Evolutionary conservation across 2,329 filamentous ascomycete species (phyloP).

Genomic region (Didymella lethalis): DNA sequence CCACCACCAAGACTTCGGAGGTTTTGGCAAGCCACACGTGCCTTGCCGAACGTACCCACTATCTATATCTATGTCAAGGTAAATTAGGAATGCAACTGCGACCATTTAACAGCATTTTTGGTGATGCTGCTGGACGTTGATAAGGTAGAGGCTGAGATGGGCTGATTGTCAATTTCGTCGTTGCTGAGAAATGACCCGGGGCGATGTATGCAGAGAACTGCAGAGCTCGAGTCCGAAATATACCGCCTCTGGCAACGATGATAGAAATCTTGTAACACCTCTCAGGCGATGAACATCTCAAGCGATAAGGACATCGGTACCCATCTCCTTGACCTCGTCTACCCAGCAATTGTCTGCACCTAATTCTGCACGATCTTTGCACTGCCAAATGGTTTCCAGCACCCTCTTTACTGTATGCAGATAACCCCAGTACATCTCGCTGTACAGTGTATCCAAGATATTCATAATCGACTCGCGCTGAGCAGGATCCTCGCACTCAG

Average conservation of each 20-base stretch:
- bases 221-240: not conserved
- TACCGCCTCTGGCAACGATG: not conserved
- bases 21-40: slow-evolving; percentile 5
- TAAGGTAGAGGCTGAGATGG: not conserved
- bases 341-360: slow-evolving; percentile 46
- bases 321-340: slow-evolving; percentile 43
- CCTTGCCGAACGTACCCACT: not conserved
- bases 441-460: slow-evolving; percentile 49
- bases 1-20: not conserved
- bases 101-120: not conserved
- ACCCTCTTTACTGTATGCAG: slow-evolving; percentile 47
- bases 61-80: not conserved
- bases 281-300: slow-evolving; percentile 15
- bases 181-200: not conserved
- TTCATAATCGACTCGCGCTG: slow-evolving; percentile 62
- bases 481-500: slow-evolving; percentile 59
- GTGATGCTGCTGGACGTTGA: not conserved
- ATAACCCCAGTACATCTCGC: slow-evolving; percentile 51
- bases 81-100: not conserved
- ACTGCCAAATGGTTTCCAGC: slow-evolving; percentile 47
- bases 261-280: too few relatives aligned
- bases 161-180: not conserved
- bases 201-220: not conserved
- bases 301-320: slow-evolving; percentile 45
- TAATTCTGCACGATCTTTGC: slow-evolving; percentile 34